Percentiles rank a stretch among this genome's conserved stretches.
Evolutionary conservation across 176 grass and related monocot genomes (phyloP).

Genomic region (Aegilops longissima): DNA sequence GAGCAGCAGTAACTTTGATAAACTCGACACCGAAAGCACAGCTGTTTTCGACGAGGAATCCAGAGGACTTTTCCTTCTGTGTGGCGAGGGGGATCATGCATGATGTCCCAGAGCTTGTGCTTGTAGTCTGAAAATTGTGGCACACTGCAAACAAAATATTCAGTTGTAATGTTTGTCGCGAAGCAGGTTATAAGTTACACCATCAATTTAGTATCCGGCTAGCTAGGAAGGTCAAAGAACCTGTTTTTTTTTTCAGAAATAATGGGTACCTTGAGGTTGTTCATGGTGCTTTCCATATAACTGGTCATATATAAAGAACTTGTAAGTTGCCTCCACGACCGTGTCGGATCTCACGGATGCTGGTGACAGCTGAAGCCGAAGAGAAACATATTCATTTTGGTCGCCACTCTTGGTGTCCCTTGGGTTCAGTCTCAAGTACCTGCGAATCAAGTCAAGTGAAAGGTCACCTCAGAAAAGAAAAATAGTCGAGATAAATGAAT

Average conservation of each 20-base stretch:
- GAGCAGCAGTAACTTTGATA: not conserved
- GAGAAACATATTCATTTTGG: slow-evolving; percentile 24
- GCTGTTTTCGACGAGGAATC: slow-evolving; percentile 27
- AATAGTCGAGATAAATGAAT: not conserved
- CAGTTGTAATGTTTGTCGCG: not conserved
- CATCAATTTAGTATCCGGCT: not conserved
- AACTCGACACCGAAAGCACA: slow-evolving; percentile 41
- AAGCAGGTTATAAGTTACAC: not conserved
- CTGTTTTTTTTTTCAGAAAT: not conserved
- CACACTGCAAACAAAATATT: slow-evolving; percentile 30
- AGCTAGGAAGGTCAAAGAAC: not conserved
- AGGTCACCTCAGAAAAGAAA: not conserved
- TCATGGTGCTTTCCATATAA: slow-evolving; percentile 29
- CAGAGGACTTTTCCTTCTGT: not conserved
- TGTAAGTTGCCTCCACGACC: slow-evolving; percentile 32
- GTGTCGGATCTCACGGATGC: not conserved
- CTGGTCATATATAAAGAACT: slow-evolving; percentile 41
- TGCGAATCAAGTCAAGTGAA: slow-evolving; percentile 6
- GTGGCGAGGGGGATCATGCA: slow-evolving; percentile 33
- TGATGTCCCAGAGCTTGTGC: slow-evolving; percentile 1
- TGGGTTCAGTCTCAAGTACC: slow-evolving; percentile 35
- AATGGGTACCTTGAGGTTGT: slow-evolving; percentile 4
- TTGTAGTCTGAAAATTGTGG: slow-evolving; percentile 32
- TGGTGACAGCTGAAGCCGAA: not conserved
- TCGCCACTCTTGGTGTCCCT: slow-evolving; percentile 27